Conservation (phyloP, 768 basidiomycete genomes). For the Kwoniella shandongensis region DNA sequence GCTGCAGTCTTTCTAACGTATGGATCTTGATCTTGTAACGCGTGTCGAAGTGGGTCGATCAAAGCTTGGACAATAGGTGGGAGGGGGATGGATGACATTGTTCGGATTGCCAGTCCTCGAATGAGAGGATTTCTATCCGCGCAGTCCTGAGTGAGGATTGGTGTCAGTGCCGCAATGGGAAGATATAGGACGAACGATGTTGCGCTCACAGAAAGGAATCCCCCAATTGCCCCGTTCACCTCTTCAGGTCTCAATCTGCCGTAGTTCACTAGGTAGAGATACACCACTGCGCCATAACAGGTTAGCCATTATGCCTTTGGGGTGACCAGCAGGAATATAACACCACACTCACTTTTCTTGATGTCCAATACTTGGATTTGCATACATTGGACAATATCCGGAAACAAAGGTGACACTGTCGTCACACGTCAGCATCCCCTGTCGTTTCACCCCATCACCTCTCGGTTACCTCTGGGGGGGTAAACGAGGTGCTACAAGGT, state of each 20-base stretch:
- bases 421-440: too few species aligned
- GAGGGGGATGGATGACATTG: conserved; percentile 98
- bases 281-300: conserved; percentile 72
- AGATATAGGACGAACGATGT: background rate
- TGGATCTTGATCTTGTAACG: conserved; percentile 88
- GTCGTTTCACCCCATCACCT: conserved; percentile 10
- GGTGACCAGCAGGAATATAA: background rate
- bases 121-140: conserved; percentile 95
- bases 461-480: too few species aligned
- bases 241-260: conserved; percentile 90
- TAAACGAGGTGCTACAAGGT: too few species aligned
- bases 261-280: conserved; percentile 95
- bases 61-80: conserved; percentile 78
- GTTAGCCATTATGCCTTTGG: background rate
- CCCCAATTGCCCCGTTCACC: conserved; percentile 84
- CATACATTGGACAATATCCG: conserved; percentile 92
- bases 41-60: conserved; percentile 85
- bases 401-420: conserved; percentile 87
- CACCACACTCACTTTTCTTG: conserved; percentile 80
- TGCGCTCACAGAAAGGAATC: conserved; percentile 79
- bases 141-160: conserved; percentile 68
- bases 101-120: conserved; percentile 92
- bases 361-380: conserved; percentile 94
- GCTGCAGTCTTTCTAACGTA: conserved; percentile 99
- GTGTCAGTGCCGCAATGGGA: conserved; percentile 1